A percentile compares a stretch with the other conserved stretches of the same genome.
phyloP scores from a whole-genome alignment of 208 protist genomes.

The Strigomonas culicis region DNA sequence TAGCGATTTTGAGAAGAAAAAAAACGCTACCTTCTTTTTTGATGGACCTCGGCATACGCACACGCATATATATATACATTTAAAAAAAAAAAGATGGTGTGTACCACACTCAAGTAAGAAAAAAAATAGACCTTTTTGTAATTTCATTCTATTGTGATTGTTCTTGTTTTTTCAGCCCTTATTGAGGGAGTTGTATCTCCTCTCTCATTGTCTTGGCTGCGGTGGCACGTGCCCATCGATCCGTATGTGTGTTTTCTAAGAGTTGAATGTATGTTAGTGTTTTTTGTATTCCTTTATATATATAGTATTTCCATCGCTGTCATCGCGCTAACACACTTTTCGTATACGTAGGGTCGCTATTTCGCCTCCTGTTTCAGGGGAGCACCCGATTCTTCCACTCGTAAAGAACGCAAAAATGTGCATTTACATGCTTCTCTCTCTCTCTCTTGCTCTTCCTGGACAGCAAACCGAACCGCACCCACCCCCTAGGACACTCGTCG shows the following conservation, averaged over 20 bases:
- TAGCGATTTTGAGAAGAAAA: background rate
- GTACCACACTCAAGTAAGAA: background rate
- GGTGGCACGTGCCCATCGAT: background rate
- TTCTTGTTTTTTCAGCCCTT: conserved; percentile 8
- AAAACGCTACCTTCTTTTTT: background rate
- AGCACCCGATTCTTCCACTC: background rate
- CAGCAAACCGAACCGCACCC: background rate
- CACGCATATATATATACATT: background rate
- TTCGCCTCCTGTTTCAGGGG: no score
- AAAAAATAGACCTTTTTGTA: background rate
- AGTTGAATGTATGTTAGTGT: background rate
- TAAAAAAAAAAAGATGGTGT: conserved; percentile 1
- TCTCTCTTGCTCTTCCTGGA: background rate
- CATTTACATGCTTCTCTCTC: background rate
- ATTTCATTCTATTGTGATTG: conserved; percentile 1
- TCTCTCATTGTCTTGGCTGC: background rate
- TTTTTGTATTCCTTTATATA: no score
- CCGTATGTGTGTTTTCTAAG: background rate
- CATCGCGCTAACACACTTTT: no score
- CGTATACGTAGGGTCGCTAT: no score
- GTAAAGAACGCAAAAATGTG: background rate
- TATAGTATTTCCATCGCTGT: no score
- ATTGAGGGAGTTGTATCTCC: background rate
- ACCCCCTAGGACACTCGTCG: background rate
- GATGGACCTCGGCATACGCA: background rate